Conservation (phyloP, 148 eudicot species). For the Persicaria maculosa region DNA sequence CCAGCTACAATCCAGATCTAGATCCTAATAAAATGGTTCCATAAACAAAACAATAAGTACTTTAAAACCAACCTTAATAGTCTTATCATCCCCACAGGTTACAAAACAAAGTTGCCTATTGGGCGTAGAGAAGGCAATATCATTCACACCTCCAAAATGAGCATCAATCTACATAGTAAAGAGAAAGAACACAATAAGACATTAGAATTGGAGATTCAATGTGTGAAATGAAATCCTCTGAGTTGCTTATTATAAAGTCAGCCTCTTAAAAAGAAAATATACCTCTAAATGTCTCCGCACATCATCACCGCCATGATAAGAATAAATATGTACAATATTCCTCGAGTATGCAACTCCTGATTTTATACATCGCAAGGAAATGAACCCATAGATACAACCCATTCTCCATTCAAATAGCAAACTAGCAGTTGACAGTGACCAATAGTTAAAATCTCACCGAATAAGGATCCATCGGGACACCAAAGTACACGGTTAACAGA, state of each 20-base stretch:
- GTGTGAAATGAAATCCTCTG: neutral
- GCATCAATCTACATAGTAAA: conserved; percentile 62
- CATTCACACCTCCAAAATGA: conserved; percentile 84
- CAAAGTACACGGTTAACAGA: conserved; percentile 83
- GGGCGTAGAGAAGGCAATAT: conserved; percentile 80
- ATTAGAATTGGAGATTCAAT: neutral
- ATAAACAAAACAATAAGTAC: neutral
- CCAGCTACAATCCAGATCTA: too few species aligned
- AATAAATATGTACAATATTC: conserved; percentile 54
- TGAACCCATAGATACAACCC: neutral
- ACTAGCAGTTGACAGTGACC: neutral
- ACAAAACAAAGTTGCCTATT: conserved; percentile 70
- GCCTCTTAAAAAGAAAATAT: neutral
- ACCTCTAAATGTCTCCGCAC: conserved; percentile 57
- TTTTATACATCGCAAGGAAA: neutral
- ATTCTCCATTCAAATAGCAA: neutral
- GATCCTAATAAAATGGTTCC: too few species aligned
- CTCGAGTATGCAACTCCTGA: conserved; percentile 66
- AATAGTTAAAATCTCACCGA: conserved; percentile 39
- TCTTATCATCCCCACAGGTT: conserved; percentile 94
- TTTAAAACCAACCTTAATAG: conserved; percentile 50
- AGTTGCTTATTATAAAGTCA: neutral
- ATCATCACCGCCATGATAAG: conserved; percentile 39
- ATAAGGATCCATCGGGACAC: conserved; percentile 85
- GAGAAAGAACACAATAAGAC: neutral